These are phyloP conservation scores for Verticillium zaregamsianum DNA, from an alignment of 2,329 filamentous ascomycete genomes.

Conservation along the genomic window DNA sequence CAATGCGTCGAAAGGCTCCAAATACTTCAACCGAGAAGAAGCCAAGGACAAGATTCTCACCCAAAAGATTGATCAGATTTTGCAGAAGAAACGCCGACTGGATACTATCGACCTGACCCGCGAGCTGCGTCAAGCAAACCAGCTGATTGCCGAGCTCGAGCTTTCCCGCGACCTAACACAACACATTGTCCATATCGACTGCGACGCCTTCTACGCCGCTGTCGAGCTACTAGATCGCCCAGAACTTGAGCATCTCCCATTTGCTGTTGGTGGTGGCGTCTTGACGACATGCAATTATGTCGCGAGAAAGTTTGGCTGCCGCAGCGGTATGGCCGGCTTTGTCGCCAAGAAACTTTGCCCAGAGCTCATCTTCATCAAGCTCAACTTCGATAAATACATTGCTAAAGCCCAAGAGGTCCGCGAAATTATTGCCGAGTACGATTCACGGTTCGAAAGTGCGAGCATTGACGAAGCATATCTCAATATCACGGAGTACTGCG, in stretches of 20 bases:
- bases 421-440: conserved; percentile 78
- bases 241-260: conserved; percentile 80
- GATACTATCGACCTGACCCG: conserved; percentile 70
- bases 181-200: conserved; percentile 86
- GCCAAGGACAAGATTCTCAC: conserved; percentile 77
- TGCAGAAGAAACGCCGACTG: conserved; percentile 69
- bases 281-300: conserved; percentile 77
- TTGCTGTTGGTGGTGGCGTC: conserved; percentile 76
- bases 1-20: conserved; percentile 92
- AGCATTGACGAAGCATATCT: conserved; percentile 96
- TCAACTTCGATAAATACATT: conserved; percentile 87
- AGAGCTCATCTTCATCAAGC: conserved; percentile 72
- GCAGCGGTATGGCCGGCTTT: conserved; percentile 94
- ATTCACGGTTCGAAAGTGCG: conserved; percentile 85
- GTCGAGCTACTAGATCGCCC: conserved; percentile 83
- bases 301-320: conserved; percentile 83
- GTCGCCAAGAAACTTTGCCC: conserved; percentile 94
- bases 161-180: conserved; percentile 76
- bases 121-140: conserved; percentile 74
- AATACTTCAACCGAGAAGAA: conserved; percentile 92
- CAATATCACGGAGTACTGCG: conserved; percentile 86
- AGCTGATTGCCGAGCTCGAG: conserved; percentile 77
- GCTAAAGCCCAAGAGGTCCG: conserved; percentile 87
- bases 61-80: conserved; percentile 76
- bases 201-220: conserved; percentile 95